Evolutionary conservation across 192 early-diverging fungal genomes (phyloP).

Genomic region (Gaertneriomyces semiglobifer): DNA sequence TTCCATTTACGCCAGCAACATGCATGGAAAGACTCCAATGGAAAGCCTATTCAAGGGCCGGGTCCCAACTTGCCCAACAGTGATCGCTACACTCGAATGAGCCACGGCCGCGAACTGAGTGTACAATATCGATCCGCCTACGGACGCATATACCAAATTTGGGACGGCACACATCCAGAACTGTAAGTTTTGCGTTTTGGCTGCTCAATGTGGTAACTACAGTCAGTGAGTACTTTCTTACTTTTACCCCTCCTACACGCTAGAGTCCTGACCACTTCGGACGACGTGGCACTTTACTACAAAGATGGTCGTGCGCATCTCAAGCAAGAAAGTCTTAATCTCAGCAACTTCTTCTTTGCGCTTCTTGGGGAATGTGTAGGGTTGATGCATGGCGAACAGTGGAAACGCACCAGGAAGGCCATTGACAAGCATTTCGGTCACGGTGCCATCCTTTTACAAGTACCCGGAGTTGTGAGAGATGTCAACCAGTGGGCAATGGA

Average conservation of each 20-base stretch:
- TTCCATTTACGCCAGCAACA: no score
- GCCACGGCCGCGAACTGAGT: no score
- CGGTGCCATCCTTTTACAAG: neutral
- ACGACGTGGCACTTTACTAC: neutral
- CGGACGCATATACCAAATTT: no score
- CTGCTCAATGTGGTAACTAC: no score
- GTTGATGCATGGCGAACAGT: neutral
- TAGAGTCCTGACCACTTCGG: constrained; percentile 1
- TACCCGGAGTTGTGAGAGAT: neutral
- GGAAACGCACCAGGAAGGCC: neutral
- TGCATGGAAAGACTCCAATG: no score
- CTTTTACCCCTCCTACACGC: neutral
- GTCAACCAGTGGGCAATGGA: neutral
- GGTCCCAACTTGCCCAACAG: no score
- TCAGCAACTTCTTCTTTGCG: constrained; percentile 2
- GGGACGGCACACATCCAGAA: no score
- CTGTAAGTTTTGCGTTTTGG: no score
- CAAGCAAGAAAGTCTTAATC: constrained; percentile 1
- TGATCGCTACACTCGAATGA: no score
- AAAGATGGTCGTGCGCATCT: constrained; percentile 11
- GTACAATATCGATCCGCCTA: no score
- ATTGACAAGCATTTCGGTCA: neutral
- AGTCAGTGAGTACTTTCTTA: no score
- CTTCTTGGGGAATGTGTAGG: neutral
- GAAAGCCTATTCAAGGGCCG: no score